phyloP scores from a whole-genome alignment of 768 basidiomycete genomes.

The Lactarius deliciosus region DNA sequence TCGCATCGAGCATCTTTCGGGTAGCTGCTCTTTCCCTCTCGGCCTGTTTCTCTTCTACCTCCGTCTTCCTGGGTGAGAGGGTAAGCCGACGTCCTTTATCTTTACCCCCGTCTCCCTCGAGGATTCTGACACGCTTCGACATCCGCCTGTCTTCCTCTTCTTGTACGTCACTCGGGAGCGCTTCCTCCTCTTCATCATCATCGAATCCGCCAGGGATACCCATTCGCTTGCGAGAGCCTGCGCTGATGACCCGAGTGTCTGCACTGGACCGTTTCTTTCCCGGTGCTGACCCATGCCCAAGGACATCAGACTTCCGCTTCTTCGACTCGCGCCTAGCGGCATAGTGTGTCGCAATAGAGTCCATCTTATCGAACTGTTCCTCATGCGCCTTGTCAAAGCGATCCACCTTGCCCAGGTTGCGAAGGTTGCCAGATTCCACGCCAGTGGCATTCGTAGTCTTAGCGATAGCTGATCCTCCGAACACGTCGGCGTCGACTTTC shows the following conservation, averaged over 20 bases:
- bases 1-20: slow-evolving; percentile 62
- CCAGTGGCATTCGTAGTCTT: slow-evolving; percentile 4
- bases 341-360: slow-evolving; percentile 61
- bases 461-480: slow-evolving; percentile 36
- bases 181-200: slow-evolving; percentile 49
- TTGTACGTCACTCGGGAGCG: slow-evolving; percentile 33
- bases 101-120: slow-evolving; percentile 36
- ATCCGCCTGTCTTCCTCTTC: slow-evolving; percentile 42
- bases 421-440: slow-evolving; percentile 10
- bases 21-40: slow-evolving; percentile 57
- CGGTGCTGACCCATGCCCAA: slow-evolving; percentile 39
- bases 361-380: slow-evolving; percentile 72
- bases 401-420: slow-evolving; percentile 25
- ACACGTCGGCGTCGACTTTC: slow-evolving; percentile 46
- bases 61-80: slow-evolving; percentile 32
- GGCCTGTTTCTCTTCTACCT: slow-evolving; percentile 32
- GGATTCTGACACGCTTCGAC: slow-evolving; percentile 47
- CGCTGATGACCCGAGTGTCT: slow-evolving; percentile 49
- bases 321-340: slow-evolving; percentile 42
- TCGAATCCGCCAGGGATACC: slow-evolving; percentile 59
- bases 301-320: slow-evolving; percentile 54
- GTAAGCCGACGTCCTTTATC: slow-evolving; percentile 41
- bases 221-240: slow-evolving; percentile 44
- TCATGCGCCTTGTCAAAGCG: slow-evolving; percentile 62
- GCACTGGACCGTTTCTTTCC: slow-evolving; percentile 35